phyloP scores from a whole-genome alignment of 1,284 basidiomycete genomes.

The Ceratobasidium sp. region DNA sequence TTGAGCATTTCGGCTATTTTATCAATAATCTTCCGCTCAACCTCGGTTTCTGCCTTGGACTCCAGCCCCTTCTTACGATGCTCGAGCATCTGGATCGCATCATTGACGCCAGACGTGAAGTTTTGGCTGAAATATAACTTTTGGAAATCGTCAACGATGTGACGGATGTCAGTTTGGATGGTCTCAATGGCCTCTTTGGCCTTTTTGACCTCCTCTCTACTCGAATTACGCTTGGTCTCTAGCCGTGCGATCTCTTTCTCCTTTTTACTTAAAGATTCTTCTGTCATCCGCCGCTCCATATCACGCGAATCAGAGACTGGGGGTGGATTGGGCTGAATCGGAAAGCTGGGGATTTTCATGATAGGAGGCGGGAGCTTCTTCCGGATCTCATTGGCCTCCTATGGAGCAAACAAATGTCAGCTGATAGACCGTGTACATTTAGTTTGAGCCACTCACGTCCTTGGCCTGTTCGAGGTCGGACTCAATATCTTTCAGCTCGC shows the following conservation, averaged over 20 bases:
- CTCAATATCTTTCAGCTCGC: too few relatives aligned
- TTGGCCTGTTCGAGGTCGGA: too few relatives aligned
- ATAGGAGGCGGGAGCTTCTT: too few relatives aligned
- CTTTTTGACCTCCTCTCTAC: not conserved
- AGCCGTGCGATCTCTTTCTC: not conserved
- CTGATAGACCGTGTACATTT: too few relatives aligned
- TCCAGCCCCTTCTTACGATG: slow-evolving; percentile 59
- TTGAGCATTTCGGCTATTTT: not conserved
- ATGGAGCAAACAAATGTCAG: too few relatives aligned
- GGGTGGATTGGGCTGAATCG: too few relatives aligned
- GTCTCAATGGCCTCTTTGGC: not conserved
- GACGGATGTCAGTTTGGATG: not conserved
- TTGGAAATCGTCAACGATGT: not conserved
- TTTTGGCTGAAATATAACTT: not conserved
- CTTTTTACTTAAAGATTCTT: too few relatives aligned
- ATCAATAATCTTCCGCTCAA: not conserved
- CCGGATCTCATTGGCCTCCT: too few relatives aligned
- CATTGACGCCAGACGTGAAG: not conserved
- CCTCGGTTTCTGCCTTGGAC: slow-evolving; percentile 49
- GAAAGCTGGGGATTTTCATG: too few relatives aligned
- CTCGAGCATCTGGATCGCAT: not conserved
- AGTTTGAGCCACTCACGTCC: too few relatives aligned
- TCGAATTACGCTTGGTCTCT: not conserved
- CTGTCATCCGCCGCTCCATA: too few relatives aligned
- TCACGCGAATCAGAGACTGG: too few relatives aligned